Base-by-base conservation (phyloP, 225 moss, liverwort and hornwort species). In the Neckera pumila region DNA sequence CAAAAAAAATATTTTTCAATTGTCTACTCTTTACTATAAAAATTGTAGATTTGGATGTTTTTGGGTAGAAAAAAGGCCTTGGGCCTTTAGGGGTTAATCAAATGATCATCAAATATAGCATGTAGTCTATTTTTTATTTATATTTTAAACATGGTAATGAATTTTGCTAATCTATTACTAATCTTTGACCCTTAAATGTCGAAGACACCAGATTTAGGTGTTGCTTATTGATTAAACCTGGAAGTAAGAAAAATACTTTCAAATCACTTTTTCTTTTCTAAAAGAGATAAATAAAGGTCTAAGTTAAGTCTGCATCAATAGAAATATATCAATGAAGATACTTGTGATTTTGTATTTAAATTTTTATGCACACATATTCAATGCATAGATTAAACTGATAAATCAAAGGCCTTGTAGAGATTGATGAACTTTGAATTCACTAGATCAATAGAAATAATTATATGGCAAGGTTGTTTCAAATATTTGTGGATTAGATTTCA, bases 361-460 rank as follows among this genome's bases (percentile, higher is more conserved):
- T 42, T 15, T 42, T 27, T 27, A 42, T 71, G 1, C 3, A 27
- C 2, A 3, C 0, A 0, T 5, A 42, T 71, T 5, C 25, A 40
- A 71, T 26, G 70, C 8, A 42, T 42, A 71, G n/a, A 42, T 71
- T 9, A 27, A 26, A 71, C 4, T 8, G 4, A 70, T 42, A 40
- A 7, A 2, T 70, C 3, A 70, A 2, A 8, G 27, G 1, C 3
- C 10, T 16, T 0, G 4, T 18, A 0, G 30, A 74, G 11, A 74
- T 49, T 47, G 19, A 74, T 47, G 74, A 47, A 74, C 31, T 47
- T 47, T 0, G 0, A 45, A 47, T 11, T 47, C 12, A 31, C 4
- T 31, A 11, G 2, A 31, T 45, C 2, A 0, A 17, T 74, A 31
- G 11, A 49, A 31, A 49, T 19, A 31, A 74, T 74, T 2, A 7